Base-by-base conservation (phyloP, 106 monocot species). In the Acorus calamus region DNA sequence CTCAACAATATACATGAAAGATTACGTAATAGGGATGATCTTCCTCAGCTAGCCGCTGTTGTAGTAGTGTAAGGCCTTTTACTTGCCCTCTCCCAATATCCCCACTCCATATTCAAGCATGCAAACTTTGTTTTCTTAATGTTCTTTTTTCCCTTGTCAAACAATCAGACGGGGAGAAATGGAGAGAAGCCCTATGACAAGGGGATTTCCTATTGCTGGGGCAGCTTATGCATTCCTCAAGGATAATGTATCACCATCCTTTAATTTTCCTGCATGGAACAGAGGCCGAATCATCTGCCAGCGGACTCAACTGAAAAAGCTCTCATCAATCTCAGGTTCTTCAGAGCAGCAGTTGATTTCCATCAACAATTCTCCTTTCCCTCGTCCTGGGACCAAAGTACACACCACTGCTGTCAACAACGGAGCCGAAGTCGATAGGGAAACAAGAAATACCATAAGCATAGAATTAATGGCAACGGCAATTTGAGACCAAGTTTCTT, bases 231-330 rank as follows among this genome's bases (percentile, higher is more conserved):
- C 87, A 42, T 96, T 78, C 70, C 80, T 96, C 3, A 84, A 69
- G 47, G 87, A 87, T 52, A 73, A 76, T 14, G 60, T 96, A 45
- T 77, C 85, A 46, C 55, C 82, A 48, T 81, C 87, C 3, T 91
- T 96, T 55, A 73, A 82, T 61, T 87, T 87, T 62, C 78, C 96
- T 3, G 83, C 77, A 50, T 96, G 96, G 96, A 96, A 85, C 81
- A 96, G 88, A 62, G 96, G 90, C 46, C 79, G 96, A 11, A 81
- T 96, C 13, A 57, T 87, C 44, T 91, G 87, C 66, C 81, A 87
- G 58, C 64, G 83, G 1, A 61, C 77, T 54, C 96, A 87, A 46
- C 71, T 96, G 44, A 96, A 87, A 63, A 79, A 84, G 14, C 64
- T 96, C 55, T 71, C 62, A 47, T 53, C 78, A 55, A 28, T 28